These are phyloP conservation scores for Benincasa hispida DNA, from an alignment of 306 rosid genomes.

Conservation along the genomic window DNA sequence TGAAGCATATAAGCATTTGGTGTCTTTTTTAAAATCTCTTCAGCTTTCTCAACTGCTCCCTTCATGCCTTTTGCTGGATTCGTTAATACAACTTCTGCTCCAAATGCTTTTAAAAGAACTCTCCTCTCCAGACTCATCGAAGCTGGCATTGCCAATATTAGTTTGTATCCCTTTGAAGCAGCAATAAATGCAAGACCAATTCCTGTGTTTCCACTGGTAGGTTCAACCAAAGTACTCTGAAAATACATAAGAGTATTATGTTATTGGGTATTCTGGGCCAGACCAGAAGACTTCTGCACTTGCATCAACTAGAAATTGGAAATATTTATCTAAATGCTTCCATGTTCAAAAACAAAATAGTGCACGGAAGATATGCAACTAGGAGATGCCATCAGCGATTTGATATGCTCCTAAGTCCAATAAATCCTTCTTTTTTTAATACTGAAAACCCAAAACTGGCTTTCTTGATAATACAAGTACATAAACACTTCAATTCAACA, in stretches of 20 bases:
- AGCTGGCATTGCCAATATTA: conserved; percentile 92
- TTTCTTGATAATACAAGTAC: background rate
- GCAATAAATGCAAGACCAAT: conserved; percentile 98
- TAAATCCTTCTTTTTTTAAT: too few relatives aligned
- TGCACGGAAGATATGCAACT: background rate
- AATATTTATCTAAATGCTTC: background rate
- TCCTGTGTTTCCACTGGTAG: conserved; percentile 98
- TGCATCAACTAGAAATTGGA: background rate
- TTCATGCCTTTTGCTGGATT: conserved; percentile 91
- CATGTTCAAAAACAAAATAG: background rate
- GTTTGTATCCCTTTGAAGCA: conserved; percentile 92
- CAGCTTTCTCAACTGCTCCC: conserved; percentile 97
- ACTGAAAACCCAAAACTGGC: background rate
- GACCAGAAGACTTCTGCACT: background rate
- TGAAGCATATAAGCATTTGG: conserved; percentile 89
- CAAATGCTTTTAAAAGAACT: conserved; percentile 91
- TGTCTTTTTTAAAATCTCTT: conserved; percentile 71
- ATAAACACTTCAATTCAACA: background rate
- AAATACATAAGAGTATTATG: conserved; percentile 13
- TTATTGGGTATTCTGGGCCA: background rate
- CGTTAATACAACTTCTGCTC: conserved; percentile 91
- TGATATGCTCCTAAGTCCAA: background rate
- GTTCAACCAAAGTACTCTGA: conserved; percentile 90
- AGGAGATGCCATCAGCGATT: background rate
- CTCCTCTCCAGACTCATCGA: conserved; percentile 98